These are phyloP conservation scores for Decorospora gaudefroyi DNA, from an alignment of 2,329 filamentous ascomycete genomes.

Conservation along the genomic window DNA sequence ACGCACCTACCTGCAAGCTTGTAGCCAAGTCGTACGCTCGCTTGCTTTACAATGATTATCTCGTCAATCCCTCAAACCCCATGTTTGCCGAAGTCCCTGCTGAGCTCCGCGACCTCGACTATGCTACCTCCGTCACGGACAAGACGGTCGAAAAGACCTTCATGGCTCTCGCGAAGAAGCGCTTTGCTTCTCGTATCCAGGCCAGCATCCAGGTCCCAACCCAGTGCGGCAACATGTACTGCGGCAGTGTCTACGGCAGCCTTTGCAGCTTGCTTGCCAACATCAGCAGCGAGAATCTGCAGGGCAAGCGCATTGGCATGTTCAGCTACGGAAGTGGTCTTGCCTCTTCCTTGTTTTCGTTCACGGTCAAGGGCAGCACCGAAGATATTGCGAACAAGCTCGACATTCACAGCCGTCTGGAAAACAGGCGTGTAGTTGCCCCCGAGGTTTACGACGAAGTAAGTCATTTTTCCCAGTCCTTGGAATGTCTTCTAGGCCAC, in stretches of 20 bases:
- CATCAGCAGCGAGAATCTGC: constrained; percentile 51
- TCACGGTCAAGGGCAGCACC: constrained; percentile 54
- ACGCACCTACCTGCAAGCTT: constrained; percentile 60
- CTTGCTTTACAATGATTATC: constrained; percentile 59
- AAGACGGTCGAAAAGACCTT: constrained; percentile 60
- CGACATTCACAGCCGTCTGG: constrained; percentile 54
- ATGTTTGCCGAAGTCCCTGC: constrained; percentile 57
- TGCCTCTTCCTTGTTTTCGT: constrained; percentile 57
- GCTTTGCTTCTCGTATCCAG: constrained; percentile 56
- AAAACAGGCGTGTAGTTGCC: constrained; percentile 51
- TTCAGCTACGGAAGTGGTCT: constrained; percentile 60
- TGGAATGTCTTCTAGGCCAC: constrained; percentile 16
- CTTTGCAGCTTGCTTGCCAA: constrained; percentile 56
- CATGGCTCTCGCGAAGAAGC: constrained; percentile 58
- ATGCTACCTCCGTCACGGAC: constrained; percentile 55
- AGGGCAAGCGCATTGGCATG: constrained; percentile 57
- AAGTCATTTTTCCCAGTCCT: constrained; percentile 24
- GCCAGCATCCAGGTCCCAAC: constrained; percentile 57
- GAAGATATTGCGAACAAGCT: constrained; percentile 55
- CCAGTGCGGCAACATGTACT: constrained; percentile 62
- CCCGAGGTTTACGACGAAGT: constrained; percentile 57
- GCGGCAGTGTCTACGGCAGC: constrained; percentile 57
- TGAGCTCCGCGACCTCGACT: constrained; percentile 54
- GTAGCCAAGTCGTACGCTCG: constrained; percentile 60
- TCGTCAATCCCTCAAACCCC: constrained; percentile 53